A percentile compares a stretch with the other conserved stretches of the same genome.
Evolutionary conservation across 805 yeast species (phyloP).

Genomic region (Metschnikowia hibisci): DNA sequence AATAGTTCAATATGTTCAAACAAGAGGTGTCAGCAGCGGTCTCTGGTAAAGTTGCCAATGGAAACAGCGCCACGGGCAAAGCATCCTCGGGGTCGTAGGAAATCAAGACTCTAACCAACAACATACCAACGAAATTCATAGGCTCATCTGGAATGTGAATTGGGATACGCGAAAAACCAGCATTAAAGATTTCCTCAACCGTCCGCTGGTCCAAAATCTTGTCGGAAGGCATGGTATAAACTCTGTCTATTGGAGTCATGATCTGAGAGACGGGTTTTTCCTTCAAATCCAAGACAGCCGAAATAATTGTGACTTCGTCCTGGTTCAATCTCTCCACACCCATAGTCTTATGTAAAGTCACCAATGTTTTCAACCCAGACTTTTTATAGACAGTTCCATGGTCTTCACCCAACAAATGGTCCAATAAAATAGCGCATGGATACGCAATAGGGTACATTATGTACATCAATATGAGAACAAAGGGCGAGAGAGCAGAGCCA

Average conservation of each 20-base stretch:
- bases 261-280: slow-evolving; percentile 82
- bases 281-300: slow-evolving; percentile 89
- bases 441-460: slow-evolving; percentile 87
- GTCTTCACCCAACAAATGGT: slow-evolving; percentile 83
- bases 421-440: slow-evolving; percentile 81
- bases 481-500: slow-evolving; percentile 88
- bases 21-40: slow-evolving; percentile 90
- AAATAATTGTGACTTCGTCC: slow-evolving; percentile 94
- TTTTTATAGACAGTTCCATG: slow-evolving; percentile 94
- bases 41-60: slow-evolving; percentile 94
- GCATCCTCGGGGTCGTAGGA: slow-evolving; percentile 97
- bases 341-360: slow-evolving; percentile 89
- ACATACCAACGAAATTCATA: slow-evolving; percentile 89
- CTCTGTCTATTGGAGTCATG: slow-evolving; percentile 93
- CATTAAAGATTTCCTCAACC: slow-evolving; percentile 85
- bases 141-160: slow-evolving; percentile 89
- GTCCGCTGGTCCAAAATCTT: slow-evolving; percentile 75
- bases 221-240: slow-evolving; percentile 83
- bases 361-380: slow-evolving; percentile 89
- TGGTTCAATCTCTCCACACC: slow-evolving; percentile 90
- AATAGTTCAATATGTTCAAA: slow-evolving; percentile 86
- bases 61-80: slow-evolving; percentile 86
- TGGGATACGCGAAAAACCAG: slow-evolving; percentile 94
- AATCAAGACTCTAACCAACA: slow-evolving; percentile 84
- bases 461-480: slow-evolving; percentile 81